These are phyloP conservation scores for Calophaca sinica DNA, from an alignment of 306 rosid species.

Conservation along the genomic window DNA sequence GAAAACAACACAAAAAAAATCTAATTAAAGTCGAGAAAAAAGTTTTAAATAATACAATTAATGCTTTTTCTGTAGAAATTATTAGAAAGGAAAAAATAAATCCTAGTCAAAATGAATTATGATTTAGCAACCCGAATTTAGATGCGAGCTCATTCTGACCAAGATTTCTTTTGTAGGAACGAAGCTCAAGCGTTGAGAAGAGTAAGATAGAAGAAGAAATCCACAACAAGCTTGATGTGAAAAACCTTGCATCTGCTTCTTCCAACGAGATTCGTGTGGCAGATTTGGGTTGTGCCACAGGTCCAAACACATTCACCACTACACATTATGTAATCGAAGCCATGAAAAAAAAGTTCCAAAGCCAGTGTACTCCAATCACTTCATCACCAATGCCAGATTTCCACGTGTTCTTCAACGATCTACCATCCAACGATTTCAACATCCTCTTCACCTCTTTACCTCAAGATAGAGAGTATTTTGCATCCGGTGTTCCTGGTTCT, in stretches of 20 bases:
- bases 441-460: conserved; percentile 55
- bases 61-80: not conserved
- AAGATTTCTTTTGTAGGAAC: conserved; percentile 35
- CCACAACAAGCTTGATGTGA: conserved; percentile 45
- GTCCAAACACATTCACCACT: conserved; percentile 53
- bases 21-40: too few species aligned
- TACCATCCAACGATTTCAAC: conserved; percentile 53
- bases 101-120: not conserved
- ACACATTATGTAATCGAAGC: conserved; percentile 46
- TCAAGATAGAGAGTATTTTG: conserved; percentile 41
- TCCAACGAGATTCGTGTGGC: conserved; percentile 47
- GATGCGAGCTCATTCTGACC: not conserved
- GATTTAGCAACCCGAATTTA: too few species aligned
- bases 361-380: not conserved
- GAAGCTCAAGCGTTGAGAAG: conserved; percentile 38
- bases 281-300: conserved; percentile 64
- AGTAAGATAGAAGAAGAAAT: conserved; percentile 50
- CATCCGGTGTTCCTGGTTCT: conserved; percentile 57
- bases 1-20: not conserved
- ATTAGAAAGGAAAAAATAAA: too few species aligned
- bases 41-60: too few species aligned
- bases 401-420: conserved; percentile 59
- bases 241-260: conserved; percentile 30
- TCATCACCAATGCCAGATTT: conserved; percentile 38
- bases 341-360: conserved; percentile 41